Evolutionary conservation across 257 asterid genomes (phyloP).

Genomic region (Primulina huaijiensis): DNA sequence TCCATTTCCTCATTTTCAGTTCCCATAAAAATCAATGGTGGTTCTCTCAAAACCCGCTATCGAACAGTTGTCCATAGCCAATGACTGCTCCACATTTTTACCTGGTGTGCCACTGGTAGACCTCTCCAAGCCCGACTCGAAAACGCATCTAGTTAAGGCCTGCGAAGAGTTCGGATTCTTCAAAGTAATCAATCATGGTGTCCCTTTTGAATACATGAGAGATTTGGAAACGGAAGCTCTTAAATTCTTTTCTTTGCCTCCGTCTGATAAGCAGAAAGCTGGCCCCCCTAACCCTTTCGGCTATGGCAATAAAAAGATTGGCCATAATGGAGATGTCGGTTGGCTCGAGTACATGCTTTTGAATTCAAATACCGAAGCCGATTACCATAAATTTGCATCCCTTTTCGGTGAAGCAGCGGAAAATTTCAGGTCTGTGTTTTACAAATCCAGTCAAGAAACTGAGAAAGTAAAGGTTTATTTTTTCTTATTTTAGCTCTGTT

Average conservation of each 20-base stretch:
- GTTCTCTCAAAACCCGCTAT: slow-evolving; percentile 42
- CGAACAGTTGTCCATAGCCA: slow-evolving; percentile 30
- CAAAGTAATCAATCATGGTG: slow-evolving; percentile 60
- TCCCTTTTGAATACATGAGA: slow-evolving; percentile 49
- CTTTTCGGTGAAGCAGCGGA: slow-evolving; percentile 57
- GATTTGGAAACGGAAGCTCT: slow-evolving; percentile 59
- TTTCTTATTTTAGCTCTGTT: background rate
- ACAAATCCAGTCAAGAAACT: background rate
- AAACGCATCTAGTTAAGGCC: slow-evolving; percentile 60
- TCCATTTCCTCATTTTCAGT: slow-evolving; percentile 1
- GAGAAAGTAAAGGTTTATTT: no score
- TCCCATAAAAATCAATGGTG: slow-evolving; percentile 30
- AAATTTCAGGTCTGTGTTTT: slow-evolving; percentile 41
- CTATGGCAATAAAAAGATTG: slow-evolving; percentile 65
- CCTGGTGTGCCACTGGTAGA: slow-evolving; percentile 55
- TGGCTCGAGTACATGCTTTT: slow-evolving; percentile 69
- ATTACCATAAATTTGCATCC: slow-evolving; percentile 43
- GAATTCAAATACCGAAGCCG: slow-evolving; percentile 40
- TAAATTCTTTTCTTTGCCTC: slow-evolving; percentile 61
- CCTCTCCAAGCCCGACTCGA: slow-evolving; percentile 68
- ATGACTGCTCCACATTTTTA: slow-evolving; percentile 34
- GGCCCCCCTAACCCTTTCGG: slow-evolving; percentile 79
- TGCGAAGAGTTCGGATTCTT: slow-evolving; percentile 84
- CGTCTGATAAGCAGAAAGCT: slow-evolving; percentile 45
- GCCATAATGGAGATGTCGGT: slow-evolving; percentile 60